phyloP scores from a whole-genome alignment of 768 basidiomycete genomes.

The Podaxis sp. region DNA sequence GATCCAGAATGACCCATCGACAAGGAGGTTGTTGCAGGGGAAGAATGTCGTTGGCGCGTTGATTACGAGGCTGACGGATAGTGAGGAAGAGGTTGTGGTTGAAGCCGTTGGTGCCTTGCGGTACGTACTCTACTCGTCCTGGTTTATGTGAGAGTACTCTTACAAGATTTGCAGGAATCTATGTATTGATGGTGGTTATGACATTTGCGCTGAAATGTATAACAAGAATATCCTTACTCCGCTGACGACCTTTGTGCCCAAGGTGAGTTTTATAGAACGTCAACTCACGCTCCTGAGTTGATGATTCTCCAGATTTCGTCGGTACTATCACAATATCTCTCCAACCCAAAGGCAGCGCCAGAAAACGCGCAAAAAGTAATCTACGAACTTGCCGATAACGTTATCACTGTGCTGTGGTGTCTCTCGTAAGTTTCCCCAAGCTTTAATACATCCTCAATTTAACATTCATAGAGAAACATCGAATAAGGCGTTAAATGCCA shows the following conservation, averaged over 20 bases:
- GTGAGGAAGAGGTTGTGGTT: constrained; percentile 85
- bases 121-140: constrained; percentile 39
- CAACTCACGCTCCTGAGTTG: not conserved
- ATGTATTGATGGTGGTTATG: constrained; percentile 93
- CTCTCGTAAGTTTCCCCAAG: constrained; percentile 67
- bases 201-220: constrained; percentile 96
- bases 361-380: constrained; percentile 74
- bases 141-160: not conserved
- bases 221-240: constrained; percentile 90
- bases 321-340: constrained; percentile 66
- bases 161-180: constrained; percentile 60
- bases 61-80: constrained; percentile 85
- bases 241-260: constrained; percentile 71
- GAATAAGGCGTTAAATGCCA: constrained; percentile 84
- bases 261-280: constrained; percentile 41
- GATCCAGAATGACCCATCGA: constrained; percentile 93
- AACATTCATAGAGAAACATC: constrained; percentile 74
- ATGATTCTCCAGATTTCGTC: constrained; percentile 59
- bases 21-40: constrained; percentile 83
- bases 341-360: constrained; percentile 56
- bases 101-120: constrained; percentile 88
- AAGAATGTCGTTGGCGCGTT: constrained; percentile 87
- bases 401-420: constrained; percentile 93
- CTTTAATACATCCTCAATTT: constrained; percentile 13
- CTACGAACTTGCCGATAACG: constrained; percentile 87